These are phyloP conservation scores for Solanum hybrid DNA, from an alignment of 305 asterid genomes.

Conservation along the genomic window DNA sequence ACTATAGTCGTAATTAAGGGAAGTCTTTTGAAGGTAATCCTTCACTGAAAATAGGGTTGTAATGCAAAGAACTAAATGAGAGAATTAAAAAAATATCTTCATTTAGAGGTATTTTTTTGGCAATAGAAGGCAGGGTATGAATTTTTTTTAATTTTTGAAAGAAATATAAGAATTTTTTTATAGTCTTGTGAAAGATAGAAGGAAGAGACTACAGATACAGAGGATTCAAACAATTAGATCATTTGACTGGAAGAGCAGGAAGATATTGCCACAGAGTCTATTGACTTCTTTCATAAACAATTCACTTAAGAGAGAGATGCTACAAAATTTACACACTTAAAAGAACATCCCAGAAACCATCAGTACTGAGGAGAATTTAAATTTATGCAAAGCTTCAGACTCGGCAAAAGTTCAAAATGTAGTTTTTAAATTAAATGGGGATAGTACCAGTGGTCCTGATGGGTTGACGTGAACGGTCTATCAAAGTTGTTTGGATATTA, in stretches of 20 bases:
- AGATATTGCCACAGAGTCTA: background rate
- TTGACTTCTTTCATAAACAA: background rate
- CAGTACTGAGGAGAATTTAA: background rate
- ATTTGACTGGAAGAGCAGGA: background rate
- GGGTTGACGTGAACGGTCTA: background rate
- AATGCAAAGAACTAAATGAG: background rate
- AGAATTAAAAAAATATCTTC: background rate
- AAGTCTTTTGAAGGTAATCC: background rate
- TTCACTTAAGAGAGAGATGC: background rate
- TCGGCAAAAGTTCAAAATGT: background rate
- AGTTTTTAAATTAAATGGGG: background rate
- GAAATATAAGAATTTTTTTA: background rate
- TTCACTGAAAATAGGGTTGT: background rate
- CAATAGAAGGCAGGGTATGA: background rate
- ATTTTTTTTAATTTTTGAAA: too few species aligned
- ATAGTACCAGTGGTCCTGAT: background rate
- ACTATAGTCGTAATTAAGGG: background rate
- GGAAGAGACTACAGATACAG: background rate
- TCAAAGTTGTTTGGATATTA: background rate
- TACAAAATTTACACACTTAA: background rate
- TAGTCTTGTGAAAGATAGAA: background rate
- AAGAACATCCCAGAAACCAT: background rate
- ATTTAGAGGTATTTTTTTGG: background rate
- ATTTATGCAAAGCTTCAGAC: background rate
- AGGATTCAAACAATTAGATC: background rate